Percentiles rank a stretch among this genome's conserved stretches.
phyloP scores from a whole-genome alignment of 2,329 filamentous ascomycete genomes.

The Teratosphaeria viscida region DNA sequence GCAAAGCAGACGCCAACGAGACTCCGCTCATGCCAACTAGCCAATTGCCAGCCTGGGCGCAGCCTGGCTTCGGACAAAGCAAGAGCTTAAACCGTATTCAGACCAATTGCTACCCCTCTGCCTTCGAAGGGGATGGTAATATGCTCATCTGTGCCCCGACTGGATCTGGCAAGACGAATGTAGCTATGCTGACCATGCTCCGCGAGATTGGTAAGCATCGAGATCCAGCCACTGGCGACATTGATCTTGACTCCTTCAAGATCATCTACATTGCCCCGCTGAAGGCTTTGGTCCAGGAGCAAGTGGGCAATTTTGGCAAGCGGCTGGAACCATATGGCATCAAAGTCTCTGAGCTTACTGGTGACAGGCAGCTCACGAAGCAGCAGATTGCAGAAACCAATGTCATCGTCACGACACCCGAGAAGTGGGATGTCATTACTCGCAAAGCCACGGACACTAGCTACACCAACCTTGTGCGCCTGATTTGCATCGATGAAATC shows the following conservation, averaged over 20 bases:
- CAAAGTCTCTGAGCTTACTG: conserved; percentile 87
- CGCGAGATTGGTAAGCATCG: conserved; percentile 95
- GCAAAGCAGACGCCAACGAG: conserved; percentile 70
- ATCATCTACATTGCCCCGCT: conserved; percentile 95
- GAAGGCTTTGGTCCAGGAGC: conserved; percentile 92
- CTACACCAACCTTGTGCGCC: conserved; percentile 91
- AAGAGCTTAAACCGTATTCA: conserved; percentile 91
- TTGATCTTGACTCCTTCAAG: conserved; percentile 94
- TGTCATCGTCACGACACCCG: conserved; percentile 94
- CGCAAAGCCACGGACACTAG: conserved; percentile 93
- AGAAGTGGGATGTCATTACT: conserved; percentile 99
- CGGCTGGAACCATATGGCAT: conserved; percentile 85
- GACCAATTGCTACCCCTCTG: conserved; percentile 81
- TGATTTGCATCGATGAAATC: conserved; percentile 97
- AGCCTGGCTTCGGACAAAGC: conserved; percentile 70
- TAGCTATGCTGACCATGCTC: conserved; percentile 92
- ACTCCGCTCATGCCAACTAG: conserved; percentile 66
- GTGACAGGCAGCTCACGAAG: conserved; percentile 95
- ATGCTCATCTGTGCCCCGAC: conserved; percentile 97
- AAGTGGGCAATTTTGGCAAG: conserved; percentile 94
- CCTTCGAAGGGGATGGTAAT: conserved; percentile 90
- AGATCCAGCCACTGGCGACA: conserved; percentile 78
- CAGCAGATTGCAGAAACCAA: conserved; percentile 97
- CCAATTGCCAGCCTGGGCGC: conserved; percentile 88
- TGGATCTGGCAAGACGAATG: conserved; percentile 95